Conservation (phyloP, 2,329 filamentous ascomycete genomes). For the Trichoderma sp. region DNA sequence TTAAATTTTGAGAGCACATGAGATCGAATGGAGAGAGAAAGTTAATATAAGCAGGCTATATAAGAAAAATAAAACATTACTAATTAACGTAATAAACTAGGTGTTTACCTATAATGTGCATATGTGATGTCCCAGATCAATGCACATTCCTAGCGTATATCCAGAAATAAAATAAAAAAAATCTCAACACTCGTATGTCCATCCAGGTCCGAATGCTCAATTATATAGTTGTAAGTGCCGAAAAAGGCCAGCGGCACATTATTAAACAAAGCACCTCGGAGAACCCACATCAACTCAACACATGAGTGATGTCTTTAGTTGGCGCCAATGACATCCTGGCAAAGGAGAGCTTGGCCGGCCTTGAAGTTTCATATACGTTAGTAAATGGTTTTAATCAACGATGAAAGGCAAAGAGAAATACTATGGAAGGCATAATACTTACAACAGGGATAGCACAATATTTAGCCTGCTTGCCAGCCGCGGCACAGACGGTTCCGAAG, state of each 20-base stretch:
- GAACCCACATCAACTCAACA: background rate
- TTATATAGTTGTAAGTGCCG: background rate
- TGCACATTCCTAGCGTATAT: background rate
- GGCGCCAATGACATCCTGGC: background rate
- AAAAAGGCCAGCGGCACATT: background rate
- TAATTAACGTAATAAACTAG: background rate
- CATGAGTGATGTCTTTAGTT: background rate
- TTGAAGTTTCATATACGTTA: background rate
- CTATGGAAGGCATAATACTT: background rate
- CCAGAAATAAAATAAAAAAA: background rate
- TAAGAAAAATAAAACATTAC: background rate
- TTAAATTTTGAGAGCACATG: background rate
- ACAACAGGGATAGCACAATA: slow-evolving; percentile 30
- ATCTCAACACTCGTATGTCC: background rate
- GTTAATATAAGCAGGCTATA: background rate
- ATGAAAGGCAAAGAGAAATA: no score
- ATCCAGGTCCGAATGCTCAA: background rate
- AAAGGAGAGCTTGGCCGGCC: slow-evolving; percentile 23
- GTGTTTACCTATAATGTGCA: background rate
- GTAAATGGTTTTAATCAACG: background rate
- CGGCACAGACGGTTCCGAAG: slow-evolving; percentile 16
- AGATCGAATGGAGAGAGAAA: background rate
- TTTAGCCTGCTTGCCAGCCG: background rate
- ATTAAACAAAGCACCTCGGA: background rate
- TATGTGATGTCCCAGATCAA: background rate